Base-by-base conservation (phyloP, 2,329 filamentous ascomycete species). In the Penicillium sp. region DNA sequence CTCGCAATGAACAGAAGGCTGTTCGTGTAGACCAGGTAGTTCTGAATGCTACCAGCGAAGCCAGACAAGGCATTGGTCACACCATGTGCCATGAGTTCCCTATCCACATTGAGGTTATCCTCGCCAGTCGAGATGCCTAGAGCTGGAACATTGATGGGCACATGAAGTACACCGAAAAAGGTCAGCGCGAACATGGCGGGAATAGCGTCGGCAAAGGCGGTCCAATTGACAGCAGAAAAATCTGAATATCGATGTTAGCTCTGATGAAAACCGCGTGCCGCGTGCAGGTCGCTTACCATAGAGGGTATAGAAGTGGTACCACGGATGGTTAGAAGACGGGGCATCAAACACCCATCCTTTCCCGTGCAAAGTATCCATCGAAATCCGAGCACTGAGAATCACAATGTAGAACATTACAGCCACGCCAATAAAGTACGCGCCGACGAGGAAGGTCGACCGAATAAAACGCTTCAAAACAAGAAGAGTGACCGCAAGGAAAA, bases 11-110 rank as follows among this genome's bases (percentile, higher is more conserved):
- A 98, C 57, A 99, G 87, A n/a, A 96, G 85, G 63, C 92, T 97
- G 73, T 99, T 99, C 59, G 94, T 94, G 70, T 98, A 99, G 0
- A 99, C 95, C 1, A 99, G 84, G 71, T 99, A 99, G 74, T 99
- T 99, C 76, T 96, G 87, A 59, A 99, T 96, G 71, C 93, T 97
- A 13, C 95, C 95, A 13, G 86, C 81, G 62, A 89, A 85, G 2
- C 95, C 95, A 9, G 94, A 98, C 11, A 98, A 68, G 18, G 93
- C 89, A 76, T 99, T 99, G 1, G 94, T 97, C 66, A 95, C 86
- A 2, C 95, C 95, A 70, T 99, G 95, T 44, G 96, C 87, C 70
- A 93, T 92, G 22, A 99, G 82, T 74, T 99, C 95, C 62, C 90
- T 87, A 71, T 99, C 92, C 50, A 99, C 86, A 71, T 96, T 88